These are phyloP conservation scores for Colletotrichum shisoi DNA, from an alignment of 2,329 filamentous ascomycete genomes.

Conservation along the genomic window DNA sequence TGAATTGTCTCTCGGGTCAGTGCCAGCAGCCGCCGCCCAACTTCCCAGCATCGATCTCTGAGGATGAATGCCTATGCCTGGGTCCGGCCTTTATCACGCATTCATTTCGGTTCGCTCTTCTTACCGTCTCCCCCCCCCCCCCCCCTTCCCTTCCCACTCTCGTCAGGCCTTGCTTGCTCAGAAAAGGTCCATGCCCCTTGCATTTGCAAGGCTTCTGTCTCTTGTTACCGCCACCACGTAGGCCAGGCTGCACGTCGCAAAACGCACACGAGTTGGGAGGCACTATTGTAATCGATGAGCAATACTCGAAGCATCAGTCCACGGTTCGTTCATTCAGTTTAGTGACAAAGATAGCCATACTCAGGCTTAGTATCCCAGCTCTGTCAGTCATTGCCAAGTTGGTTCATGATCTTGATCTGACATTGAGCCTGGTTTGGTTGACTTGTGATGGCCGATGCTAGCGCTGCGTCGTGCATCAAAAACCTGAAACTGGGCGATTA, in stretches of 20 bases:
- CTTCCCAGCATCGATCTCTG: background rate
- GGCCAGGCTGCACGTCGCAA: background rate
- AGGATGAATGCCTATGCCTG: constrained; percentile 2
- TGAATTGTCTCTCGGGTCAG: constrained; percentile 6
- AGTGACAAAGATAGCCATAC: constrained; percentile 3
- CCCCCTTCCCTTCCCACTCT: no score
- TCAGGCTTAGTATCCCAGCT: background rate
- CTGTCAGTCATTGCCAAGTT: background rate
- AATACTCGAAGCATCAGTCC: background rate
- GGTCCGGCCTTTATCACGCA: constrained; percentile 10
- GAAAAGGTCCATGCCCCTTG: background rate
- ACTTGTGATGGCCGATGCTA: constrained; percentile 23
- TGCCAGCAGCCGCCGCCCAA: background rate
- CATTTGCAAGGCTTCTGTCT: background rate
- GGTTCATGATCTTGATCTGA: background rate
- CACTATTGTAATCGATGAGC: background rate
- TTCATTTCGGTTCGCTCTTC: constrained; percentile 23
- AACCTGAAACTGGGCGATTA: constrained; percentile 36
- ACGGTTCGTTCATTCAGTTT: background rate
- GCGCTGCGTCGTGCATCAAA: constrained; percentile 22
- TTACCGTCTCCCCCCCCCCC: no score
- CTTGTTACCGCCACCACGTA: background rate
- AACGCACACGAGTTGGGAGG: background rate
- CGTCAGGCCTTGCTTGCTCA: background rate
- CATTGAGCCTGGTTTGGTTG: background rate